Conservation (phyloP, 108 stramenopile genomes). For the Mayamaea pseudoterrestris region DNA sequence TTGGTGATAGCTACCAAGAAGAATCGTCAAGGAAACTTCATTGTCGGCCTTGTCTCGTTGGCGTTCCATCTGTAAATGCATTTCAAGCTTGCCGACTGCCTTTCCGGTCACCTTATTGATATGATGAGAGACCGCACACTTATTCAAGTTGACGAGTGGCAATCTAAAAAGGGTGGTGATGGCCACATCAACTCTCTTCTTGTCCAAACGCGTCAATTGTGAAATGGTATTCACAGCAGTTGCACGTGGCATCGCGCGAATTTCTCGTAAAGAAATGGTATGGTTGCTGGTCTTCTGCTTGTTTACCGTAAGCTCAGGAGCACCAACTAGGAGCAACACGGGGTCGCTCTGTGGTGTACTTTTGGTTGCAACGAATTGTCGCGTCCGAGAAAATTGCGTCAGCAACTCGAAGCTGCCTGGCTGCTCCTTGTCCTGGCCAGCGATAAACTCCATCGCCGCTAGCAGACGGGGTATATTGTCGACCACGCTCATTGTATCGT, state of each 20-base stretch:
- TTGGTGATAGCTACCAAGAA: slow-evolving; percentile 24
- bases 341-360: slow-evolving; percentile 10
- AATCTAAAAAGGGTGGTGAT: slow-evolving; percentile 6
- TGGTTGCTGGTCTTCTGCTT: neutral
- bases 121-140: slow-evolving; percentile 5
- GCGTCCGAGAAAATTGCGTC: slow-evolving; percentile 22
- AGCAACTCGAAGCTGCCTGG: slow-evolving; percentile 51
- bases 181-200: neutral
- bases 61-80: slow-evolving; percentile 10
- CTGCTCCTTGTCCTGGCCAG: slow-evolving; percentile 29
- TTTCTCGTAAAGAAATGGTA: neutral
- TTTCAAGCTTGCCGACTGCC: slow-evolving; percentile 12
- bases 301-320: neutral
- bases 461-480: slow-evolving; percentile 93
- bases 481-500: slow-evolving; percentile 89
- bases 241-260: neutral
- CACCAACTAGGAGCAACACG: neutral
- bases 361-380: slow-evolving; percentile 24
- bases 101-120: slow-evolving; percentile 16
- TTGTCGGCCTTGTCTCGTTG: slow-evolving; percentile 4
- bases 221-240: neutral
- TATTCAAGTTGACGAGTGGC: slow-evolving; percentile 8
- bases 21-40: slow-evolving; percentile 12
- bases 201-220: neutral
- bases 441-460: slow-evolving; percentile 92